phyloP scores from a whole-genome alignment of 352 stramenopile genomes.

The Phytophthora sansomeana region DNA sequence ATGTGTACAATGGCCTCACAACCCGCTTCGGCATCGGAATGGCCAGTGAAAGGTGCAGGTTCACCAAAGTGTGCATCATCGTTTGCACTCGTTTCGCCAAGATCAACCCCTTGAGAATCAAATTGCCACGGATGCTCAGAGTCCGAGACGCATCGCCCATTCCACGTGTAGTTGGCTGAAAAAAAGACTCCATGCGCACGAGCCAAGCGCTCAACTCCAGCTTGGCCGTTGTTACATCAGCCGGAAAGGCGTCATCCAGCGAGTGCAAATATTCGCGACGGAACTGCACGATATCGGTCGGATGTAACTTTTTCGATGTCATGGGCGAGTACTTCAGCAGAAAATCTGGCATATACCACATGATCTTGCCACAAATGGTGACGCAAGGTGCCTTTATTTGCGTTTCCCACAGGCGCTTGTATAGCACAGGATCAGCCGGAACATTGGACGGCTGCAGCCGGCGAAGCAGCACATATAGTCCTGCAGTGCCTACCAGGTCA shows the following conservation, averaged over 20 bases:
- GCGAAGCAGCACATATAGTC: slow-evolving; percentile 91
- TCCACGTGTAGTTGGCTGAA: slow-evolving; percentile 82
- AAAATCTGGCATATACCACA: slow-evolving; percentile 91
- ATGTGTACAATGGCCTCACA: slow-evolving; percentile 88
- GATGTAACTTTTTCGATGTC: slow-evolving; percentile 86
- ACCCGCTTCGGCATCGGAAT: slow-evolving; percentile 89
- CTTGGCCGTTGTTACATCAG: slow-evolving; percentile 80
- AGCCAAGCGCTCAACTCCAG: slow-evolving; percentile 88
- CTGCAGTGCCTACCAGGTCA: slow-evolving; percentile 88
- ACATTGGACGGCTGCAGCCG: slow-evolving; percentile 85
- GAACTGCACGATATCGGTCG: slow-evolving; percentile 78
- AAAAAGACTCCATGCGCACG: slow-evolving; percentile 90
- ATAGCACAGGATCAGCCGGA: slow-evolving; percentile 87
- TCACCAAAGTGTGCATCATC: slow-evolving; percentile 91
- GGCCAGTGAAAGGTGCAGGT: slow-evolving; percentile 87
- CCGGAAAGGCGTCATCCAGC: slow-evolving; percentile 83
- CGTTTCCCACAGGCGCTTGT: slow-evolving; percentile 92
- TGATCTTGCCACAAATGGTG: slow-evolving; percentile 84
- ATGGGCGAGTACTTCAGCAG: slow-evolving; percentile 85
- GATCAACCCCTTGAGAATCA: slow-evolving; percentile 94
- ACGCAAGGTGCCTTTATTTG: slow-evolving; percentile 86
- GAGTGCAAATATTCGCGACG: slow-evolving; percentile 81
- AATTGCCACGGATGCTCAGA: slow-evolving; percentile 82
- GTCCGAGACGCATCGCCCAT: slow-evolving; percentile 78
- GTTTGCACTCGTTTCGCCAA: slow-evolving; percentile 90